Conservation (phyloP, 345 rosid species). For the Heritiera fomes region DNA sequence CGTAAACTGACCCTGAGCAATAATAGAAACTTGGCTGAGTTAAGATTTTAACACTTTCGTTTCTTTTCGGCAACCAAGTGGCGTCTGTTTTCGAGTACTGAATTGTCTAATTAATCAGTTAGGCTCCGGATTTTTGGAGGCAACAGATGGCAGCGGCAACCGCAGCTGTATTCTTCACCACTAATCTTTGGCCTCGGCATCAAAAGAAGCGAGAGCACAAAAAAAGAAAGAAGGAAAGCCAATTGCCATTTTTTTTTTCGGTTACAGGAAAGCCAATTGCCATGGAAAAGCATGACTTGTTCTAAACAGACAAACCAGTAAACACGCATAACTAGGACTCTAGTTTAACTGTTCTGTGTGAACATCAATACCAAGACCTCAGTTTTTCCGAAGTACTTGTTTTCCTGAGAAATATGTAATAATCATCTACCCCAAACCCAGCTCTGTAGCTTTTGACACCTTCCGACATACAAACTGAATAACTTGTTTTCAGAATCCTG, state of each 20-base stretch:
- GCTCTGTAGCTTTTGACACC: neutral
- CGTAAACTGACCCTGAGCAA: neutral
- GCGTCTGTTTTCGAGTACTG: neutral
- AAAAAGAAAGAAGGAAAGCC: neutral
- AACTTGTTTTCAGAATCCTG: neutral
- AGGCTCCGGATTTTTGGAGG: neutral
- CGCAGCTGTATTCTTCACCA: neutral
- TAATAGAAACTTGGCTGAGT: neutral
- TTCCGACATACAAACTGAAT: neutral
- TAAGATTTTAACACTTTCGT: neutral
- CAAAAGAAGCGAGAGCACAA: neutral
- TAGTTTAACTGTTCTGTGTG: neutral
- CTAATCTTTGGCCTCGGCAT: neutral
- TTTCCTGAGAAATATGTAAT: neutral
- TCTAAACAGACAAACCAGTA: neutral
- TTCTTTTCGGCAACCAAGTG: neutral
- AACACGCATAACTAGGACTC: neutral
- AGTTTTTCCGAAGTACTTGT: neutral
- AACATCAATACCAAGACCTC: neutral
- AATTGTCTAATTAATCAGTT: neutral
- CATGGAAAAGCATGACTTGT: neutral
- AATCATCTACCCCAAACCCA: neutral
- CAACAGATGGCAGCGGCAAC: neutral
- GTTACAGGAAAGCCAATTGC: neutral
- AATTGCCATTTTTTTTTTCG: too few relatives aligned